Conservation (phyloP, 345 rosid species). For the Salix viminalis region DNA sequence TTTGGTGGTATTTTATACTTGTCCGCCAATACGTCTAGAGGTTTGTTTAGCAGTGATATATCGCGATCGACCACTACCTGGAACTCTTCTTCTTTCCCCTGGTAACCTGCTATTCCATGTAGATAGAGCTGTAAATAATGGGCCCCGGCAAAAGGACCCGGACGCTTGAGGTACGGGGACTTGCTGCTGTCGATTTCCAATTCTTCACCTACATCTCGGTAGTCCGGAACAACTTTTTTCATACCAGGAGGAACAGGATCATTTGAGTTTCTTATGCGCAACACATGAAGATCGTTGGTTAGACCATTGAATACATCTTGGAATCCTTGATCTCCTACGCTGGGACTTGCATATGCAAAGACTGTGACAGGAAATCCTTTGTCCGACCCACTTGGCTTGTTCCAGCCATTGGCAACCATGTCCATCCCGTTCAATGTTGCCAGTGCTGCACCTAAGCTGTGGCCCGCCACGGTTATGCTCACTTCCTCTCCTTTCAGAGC, state of each 20-base stretch:
- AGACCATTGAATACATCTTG: neutral
- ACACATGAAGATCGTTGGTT: neutral
- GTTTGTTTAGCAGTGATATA: neutral
- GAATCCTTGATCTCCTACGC: slow-evolving; percentile 12
- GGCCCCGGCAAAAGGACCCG: neutral
- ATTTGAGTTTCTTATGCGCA: slow-evolving; percentile 2
- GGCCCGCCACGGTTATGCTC: slow-evolving; percentile 13
- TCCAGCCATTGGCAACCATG: slow-evolving; percentile 15
- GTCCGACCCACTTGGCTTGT: slow-evolving; percentile 10
- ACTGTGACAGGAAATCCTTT: slow-evolving; percentile 9
- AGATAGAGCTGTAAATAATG: slow-evolving; percentile 21
- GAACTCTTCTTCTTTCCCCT: slow-evolving; percentile 6
- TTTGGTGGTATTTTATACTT: neutral
- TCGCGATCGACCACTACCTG: slow-evolving; percentile 5
- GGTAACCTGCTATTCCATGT: slow-evolving; percentile 23
- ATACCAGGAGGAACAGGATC: slow-evolving; percentile 14
- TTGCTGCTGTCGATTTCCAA: slow-evolving; percentile 6
- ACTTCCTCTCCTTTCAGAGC: neutral
- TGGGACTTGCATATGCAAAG: slow-evolving; percentile 15
- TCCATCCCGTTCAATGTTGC: slow-evolving; percentile 24
- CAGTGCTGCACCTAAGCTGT: slow-evolving; percentile 20
- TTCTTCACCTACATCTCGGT: slow-evolving; percentile 13
- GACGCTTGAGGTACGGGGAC: slow-evolving; percentile 1
- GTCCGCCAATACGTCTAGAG: neutral
- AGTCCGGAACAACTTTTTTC: no score